These are phyloP conservation scores for Nothophytophthora sp. DNA, from an alignment of 352 stramenopile genomes.

Conservation along the genomic window DNA sequence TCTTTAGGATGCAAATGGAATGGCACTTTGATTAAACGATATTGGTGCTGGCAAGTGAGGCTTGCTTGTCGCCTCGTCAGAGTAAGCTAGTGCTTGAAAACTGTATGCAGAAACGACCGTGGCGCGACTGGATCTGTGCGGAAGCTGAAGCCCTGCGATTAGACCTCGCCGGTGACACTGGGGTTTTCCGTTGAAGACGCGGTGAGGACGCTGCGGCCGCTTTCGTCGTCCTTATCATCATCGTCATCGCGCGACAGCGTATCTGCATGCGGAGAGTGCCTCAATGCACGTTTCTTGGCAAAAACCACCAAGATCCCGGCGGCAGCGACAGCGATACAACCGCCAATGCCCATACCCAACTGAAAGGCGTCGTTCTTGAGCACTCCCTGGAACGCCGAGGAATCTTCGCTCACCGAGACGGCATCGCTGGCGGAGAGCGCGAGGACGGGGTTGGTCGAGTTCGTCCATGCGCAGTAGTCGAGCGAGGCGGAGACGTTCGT, in stretches of 20 bases:
- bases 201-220: constrained; percentile 14
- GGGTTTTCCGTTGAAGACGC: constrained; percentile 19
- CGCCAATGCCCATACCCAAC: constrained; percentile 4
- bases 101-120: too few species aligned
- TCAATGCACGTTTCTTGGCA: constrained; percentile 9
- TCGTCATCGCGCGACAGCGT: constrained; percentile 2
- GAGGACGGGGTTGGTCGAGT: constrained; percentile 11
- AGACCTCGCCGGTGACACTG: constrained; percentile 17
- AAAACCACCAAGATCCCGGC: constrained; percentile 10
- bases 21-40: too few species aligned
- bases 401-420: constrained; percentile 1
- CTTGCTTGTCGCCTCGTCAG: too few species aligned
- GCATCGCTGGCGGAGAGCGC: constrained; percentile 5
- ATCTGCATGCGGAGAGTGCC: background rate
- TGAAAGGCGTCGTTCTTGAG: background rate
- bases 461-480: constrained; percentile 27
- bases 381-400: background rate
- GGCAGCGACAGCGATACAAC: constrained; percentile 8
- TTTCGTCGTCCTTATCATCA: constrained; percentile 7
- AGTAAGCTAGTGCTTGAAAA: too few species aligned
- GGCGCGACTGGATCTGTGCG: too few species aligned
- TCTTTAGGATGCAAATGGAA: too few species aligned
- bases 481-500: constrained; percentile 20
- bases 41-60: too few species aligned
- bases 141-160: too few species aligned